These are phyloP conservation scores for Exophiala sp. DNA, from an alignment of 2,329 filamentous ascomycete species.

Conservation along the genomic window DNA sequence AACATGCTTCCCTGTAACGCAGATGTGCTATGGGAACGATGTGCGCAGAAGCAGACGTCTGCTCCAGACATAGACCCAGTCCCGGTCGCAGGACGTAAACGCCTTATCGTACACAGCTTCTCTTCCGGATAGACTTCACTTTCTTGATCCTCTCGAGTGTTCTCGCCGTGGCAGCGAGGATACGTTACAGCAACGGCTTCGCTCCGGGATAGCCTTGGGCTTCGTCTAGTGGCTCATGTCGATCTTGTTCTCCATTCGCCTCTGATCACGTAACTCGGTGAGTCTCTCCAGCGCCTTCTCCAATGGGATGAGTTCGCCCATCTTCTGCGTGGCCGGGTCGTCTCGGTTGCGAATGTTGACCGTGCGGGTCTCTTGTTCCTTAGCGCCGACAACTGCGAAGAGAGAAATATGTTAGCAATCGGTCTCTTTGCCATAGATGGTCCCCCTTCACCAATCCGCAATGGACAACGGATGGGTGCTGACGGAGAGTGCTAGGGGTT, in stretches of 20 bases:
- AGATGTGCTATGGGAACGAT: background rate
- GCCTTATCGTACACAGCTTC: background rate
- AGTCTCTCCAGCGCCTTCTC: conserved; percentile 55
- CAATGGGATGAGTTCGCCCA: conserved; percentile 56
- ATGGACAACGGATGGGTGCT: no score
- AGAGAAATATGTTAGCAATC: conserved; percentile 14
- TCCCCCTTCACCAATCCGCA: no score
- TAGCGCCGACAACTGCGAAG: conserved; percentile 52
- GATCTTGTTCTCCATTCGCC: conserved; percentile 38
- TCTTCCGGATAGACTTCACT: background rate
- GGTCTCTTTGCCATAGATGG: no score
- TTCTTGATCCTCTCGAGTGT: background rate
- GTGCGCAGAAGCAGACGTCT: background rate
- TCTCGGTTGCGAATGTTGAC: conserved; percentile 62
- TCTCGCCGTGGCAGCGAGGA: background rate
- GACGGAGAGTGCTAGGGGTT: background rate
- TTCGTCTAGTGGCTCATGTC: conserved; percentile 21
- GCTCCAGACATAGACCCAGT: background rate
- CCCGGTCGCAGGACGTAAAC: background rate
- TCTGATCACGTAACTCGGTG: conserved; percentile 41
- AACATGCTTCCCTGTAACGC: background rate
- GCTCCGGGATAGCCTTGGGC: background rate
- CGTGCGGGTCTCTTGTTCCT: conserved; percentile 53
- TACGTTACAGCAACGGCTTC: no score
- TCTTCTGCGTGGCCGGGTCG: conserved; percentile 55